Percentiles rank a stretch among this genome's conserved stretches.
phyloP scores from a whole-genome alignment of 371 early-diverging fungal species.

The Capillidium rhysosporum region DNA sequence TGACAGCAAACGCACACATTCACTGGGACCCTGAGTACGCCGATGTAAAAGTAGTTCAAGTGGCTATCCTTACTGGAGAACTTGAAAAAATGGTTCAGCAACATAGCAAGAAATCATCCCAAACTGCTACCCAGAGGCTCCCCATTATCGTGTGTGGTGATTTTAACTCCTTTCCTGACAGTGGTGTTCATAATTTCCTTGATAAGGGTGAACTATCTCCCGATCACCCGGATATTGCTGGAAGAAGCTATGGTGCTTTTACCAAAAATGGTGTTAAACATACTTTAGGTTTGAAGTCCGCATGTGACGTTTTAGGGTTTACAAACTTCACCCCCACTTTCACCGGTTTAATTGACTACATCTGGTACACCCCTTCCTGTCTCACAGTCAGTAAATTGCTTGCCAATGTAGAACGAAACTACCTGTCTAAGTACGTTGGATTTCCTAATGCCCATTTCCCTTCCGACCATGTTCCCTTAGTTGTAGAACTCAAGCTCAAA shows the following conservation, averaged over 20 bases:
- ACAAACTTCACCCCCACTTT: slow-evolving; percentile 92
- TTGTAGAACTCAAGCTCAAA: slow-evolving; percentile 13
- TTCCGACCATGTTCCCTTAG: slow-evolving; percentile 52
- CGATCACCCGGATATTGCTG: slow-evolving; percentile 68
- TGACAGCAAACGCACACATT: slow-evolving; percentile 85
- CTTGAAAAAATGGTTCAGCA: slow-evolving; percentile 35
- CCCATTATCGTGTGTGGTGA: slow-evolving; percentile 82
- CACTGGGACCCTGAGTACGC: slow-evolving; percentile 86
- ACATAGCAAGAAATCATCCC: slow-evolving; percentile 17
- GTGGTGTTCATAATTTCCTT: slow-evolving; percentile 85
- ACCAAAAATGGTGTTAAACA: slow-evolving; percentile 69
- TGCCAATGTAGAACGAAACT: slow-evolving; percentile 67
- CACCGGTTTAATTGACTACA: slow-evolving; percentile 91
- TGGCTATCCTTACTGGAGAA: slow-evolving; percentile 89
- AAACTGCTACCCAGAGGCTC: slow-evolving; percentile 15
- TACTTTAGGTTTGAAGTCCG: slow-evolving; percentile 54
- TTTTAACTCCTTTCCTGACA: slow-evolving; percentile 85
- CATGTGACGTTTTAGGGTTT: slow-evolving; percentile 60
- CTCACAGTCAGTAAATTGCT: slow-evolving; percentile 63
- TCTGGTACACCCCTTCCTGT: slow-evolving; percentile 75
- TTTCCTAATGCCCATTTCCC: slow-evolving; percentile 91
- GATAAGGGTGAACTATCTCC: slow-evolving; percentile 39
- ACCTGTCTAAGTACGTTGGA: slow-evolving; percentile 59
- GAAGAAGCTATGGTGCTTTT: slow-evolving; percentile 67
- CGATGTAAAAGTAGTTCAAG: slow-evolving; percentile 97